Base-by-base conservation (phyloP, 1,284 basidiomycete species). In the Moesziomyces sp. region DNA sequence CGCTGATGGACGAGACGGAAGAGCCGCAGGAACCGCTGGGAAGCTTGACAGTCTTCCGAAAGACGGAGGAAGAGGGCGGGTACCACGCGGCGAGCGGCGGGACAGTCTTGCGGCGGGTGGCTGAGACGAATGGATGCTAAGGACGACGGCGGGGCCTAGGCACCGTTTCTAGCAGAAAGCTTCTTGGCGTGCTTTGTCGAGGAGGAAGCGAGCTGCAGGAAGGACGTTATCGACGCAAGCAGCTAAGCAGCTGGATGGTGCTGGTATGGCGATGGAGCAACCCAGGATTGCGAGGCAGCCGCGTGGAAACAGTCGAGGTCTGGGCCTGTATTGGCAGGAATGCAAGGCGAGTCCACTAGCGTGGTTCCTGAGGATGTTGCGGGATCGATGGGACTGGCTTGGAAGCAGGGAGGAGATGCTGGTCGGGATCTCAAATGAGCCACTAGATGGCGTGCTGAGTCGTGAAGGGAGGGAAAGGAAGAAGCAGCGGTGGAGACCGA, bases 291-390 rank as follows among this genome's bases (percentile, higher is more conserved):
- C 50, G 40, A 38, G 53, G 35, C 33, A 2, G 43, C 33, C 4
- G 55, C 21, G 45, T 35, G 45, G 30, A 23, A 19, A 23, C 9
- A n/a, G 16, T 19, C 19, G 47, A 51, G 24, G 55, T 46, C 56
- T 58, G 43, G 56, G 52, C 56, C 46, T 35, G 30, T 7, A 6
- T 52, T 16, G 46, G 35, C 35, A 44, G 43, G 30, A 33, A 33
- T 33, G 30, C 30, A 33, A 33, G 13, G 13, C 30, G 30, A 13
- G 30, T 3, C 3, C 43, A 46, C 48, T 66, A 56, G 63, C 53
- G 63, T 56, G 58, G 63, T 66, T 60, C 63, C 64, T 67, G 58
- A 44, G 1, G 47, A 30, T 9, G 44, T 11, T 52, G 38, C 13
- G 19, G 11, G 18, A 46, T 9, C 38, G 38, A 18, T 38, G 21